A percentile compares a stretch with the other conserved stretches of the same genome.
These are phyloP conservation scores for Pythium dissimile DNA, from an alignment of 352 stramenopile genomes.

Conservation along the genomic window DNA sequence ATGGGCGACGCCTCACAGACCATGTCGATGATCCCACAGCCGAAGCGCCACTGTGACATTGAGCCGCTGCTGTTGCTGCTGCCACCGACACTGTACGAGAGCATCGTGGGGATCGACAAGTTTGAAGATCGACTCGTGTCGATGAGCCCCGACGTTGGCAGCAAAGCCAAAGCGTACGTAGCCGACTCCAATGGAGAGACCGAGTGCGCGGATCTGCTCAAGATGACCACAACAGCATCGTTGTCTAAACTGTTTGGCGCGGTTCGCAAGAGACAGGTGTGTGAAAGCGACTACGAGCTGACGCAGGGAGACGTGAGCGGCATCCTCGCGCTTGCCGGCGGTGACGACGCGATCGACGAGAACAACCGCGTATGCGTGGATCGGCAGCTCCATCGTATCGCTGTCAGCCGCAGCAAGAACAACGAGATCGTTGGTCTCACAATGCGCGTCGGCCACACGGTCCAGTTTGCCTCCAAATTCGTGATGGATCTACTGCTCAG, in stretches of 20 bases:
- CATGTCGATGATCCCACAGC: neutral
- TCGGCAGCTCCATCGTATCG: constrained; percentile 74
- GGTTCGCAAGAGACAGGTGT: constrained; percentile 25
- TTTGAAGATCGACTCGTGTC: constrained; percentile 9
- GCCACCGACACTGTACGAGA: constrained; percentile 1
- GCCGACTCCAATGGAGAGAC: neutral
- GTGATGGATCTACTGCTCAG: constrained; percentile 64
- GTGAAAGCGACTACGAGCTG: constrained; percentile 27
- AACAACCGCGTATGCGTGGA: constrained; percentile 79
- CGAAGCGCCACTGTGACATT: constrained; percentile 13
- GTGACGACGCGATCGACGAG: constrained; percentile 46
- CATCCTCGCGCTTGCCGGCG: constrained; percentile 40
- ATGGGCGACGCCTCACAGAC: neutral
- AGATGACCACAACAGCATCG: constrained; percentile 17
- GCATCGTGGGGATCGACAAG: constrained; percentile 3
- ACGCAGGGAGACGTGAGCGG: constrained; percentile 42
- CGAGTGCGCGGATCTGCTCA: constrained; percentile 7
- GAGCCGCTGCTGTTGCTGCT: constrained; percentile 19
- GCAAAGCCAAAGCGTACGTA: constrained; percentile 6
- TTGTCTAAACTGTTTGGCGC: constrained; percentile 25
- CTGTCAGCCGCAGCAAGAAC: constrained; percentile 51
- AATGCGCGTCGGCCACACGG: constrained; percentile 63
- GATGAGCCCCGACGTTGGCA: constrained; percentile 7
- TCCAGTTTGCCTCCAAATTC: constrained; percentile 59
- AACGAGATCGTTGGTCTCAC: constrained; percentile 61